Evolutionary conservation across 192 early-diverging fungal genomes (phyloP).

Genomic region (Allomyces macrogynus): DNA sequence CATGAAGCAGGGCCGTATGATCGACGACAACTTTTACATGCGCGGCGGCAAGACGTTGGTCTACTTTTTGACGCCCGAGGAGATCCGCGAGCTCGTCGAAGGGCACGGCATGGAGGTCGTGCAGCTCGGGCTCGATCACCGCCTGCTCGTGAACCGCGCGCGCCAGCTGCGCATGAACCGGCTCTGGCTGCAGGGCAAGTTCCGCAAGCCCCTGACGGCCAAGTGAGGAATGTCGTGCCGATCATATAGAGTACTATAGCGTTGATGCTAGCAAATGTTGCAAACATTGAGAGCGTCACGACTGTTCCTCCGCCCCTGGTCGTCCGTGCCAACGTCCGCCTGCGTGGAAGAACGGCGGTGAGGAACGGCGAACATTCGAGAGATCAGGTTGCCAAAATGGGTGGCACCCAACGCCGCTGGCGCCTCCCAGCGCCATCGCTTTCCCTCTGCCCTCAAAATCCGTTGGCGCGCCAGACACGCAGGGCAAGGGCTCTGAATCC

Average conservation of each 20-base stretch:
- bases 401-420: no score
- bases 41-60: constrained; percentile 90
- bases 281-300: no score
- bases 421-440: no score
- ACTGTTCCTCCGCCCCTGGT: background rate
- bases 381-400: background rate
- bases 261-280: background rate
- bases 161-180: constrained; percentile 92
- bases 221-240: no score
- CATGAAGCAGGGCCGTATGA: constrained; percentile 74
- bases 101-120: background rate
- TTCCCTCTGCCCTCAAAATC: no score
- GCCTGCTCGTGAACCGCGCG: constrained; percentile 80
- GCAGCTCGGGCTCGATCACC: constrained; percentile 80
- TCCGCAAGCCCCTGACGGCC: constrained; percentile 41
- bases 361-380: no score
- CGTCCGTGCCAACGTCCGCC: background rate
- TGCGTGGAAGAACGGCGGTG: background rate
- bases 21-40: constrained; percentile 90
- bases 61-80: constrained; percentile 69
- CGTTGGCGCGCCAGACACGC: no score
- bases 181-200: constrained; percentile 93
- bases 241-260: background rate
- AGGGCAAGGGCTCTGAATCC: no score
- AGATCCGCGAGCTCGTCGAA: constrained; percentile 9